Evolutionary conservation across 75 land plant genomes (phyloP).

Genomic region (Pinus tabuliformis): DNA sequence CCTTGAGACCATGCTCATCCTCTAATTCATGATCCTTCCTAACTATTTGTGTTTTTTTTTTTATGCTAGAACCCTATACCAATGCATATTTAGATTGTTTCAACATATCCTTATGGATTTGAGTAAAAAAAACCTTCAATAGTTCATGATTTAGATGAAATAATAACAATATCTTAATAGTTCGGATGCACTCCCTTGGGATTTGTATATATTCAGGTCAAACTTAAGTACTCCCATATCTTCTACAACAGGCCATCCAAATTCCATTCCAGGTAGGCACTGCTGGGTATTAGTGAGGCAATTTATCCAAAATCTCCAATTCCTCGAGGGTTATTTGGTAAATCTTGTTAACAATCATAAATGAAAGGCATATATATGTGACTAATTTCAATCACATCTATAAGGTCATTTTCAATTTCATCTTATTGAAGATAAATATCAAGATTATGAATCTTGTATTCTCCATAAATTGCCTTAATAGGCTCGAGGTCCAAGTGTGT

Average conservation of each 20-base stretch:
- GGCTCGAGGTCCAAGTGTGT: slow-evolving; percentile 94
- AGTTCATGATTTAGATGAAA: slow-evolving; percentile 82
- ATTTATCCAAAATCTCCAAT: slow-evolving; percentile 91
- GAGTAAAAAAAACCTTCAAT: slow-evolving; percentile 90
- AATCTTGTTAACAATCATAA: slow-evolving; percentile 91
- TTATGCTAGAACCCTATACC: slow-evolving; percentile 99
- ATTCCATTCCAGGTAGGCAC: slow-evolving; percentile 99
- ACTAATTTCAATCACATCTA: slow-evolving; percentile 98
- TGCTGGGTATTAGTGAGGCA: slow-evolving; percentile 98
- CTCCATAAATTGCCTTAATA: slow-evolving; percentile 98
- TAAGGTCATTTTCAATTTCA: slow-evolving; percentile 99
- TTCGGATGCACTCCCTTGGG: slow-evolving; percentile 97
- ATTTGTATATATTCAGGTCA: slow-evolving; percentile 92
- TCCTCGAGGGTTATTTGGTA: slow-evolving; percentile 98
- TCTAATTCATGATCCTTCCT: slow-evolving; percentile 52
- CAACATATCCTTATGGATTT: slow-evolving; percentile 97
- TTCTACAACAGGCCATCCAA: slow-evolving; percentile 17
- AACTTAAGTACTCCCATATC: slow-evolving; percentile 90
- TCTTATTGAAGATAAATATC: slow-evolving; percentile 89
- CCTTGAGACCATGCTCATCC: no score
- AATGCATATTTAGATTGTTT: slow-evolving; percentile 96
- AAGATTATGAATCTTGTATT: slow-evolving; percentile 98
- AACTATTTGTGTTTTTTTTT: slow-evolving; percentile 97
- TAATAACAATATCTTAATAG: slow-evolving; percentile 96
- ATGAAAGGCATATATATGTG: slow-evolving; percentile 97